Base-by-base conservation (phyloP, 306 rosid species). In the Quercus cerris region DNA sequence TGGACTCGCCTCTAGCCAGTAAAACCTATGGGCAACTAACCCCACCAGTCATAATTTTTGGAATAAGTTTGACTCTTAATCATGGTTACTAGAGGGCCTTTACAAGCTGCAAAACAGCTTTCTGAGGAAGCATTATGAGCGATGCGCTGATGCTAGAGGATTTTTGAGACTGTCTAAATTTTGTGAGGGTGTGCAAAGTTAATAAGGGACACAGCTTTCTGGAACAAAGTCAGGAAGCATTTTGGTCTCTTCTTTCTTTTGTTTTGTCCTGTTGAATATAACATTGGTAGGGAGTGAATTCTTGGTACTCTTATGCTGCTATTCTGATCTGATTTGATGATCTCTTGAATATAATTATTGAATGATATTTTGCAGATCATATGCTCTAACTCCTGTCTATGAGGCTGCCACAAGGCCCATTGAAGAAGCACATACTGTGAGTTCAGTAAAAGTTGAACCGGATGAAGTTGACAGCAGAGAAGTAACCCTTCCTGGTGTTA, bases 391-490 rank as follows among this genome's bases (percentile, higher is more conserved):
- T 80, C 88, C 90, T 73, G 90, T 68, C 74, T 67, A 85, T 14
- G 97, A 89, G 77, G 87, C 89, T 77, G 90, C 88, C 70, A 90
- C 91, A 73, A 85, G 82, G 80, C 83, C 90, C 2, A 63, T 84
- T 44, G 91, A 87, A 84, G 98, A 91, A 83, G 66, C 84, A 78
- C 27, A 81, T 46, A 72, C 87, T 28, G 58, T 61, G 35, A 84
- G 84, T 88, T 46, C 87, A 18, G 73, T 46, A 20, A 91, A 90
- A 85, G 70, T 74, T 54, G 99, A 95, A 66, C 55, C 84, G 81
- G 97, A 90, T 74, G 98, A 93, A 87, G 83, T 82, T 72, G 96
- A 93, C 73, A 91, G 90, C 80, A 90, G 86, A 92, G 98, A 95
- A 75, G 90, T 88, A 27, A 83, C 86, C 80, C 97, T 93, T 81